These are phyloP conservation scores for Nicotiana tabacum DNA, from an alignment of 257 asterid genomes.

Conservation along the genomic window DNA sequence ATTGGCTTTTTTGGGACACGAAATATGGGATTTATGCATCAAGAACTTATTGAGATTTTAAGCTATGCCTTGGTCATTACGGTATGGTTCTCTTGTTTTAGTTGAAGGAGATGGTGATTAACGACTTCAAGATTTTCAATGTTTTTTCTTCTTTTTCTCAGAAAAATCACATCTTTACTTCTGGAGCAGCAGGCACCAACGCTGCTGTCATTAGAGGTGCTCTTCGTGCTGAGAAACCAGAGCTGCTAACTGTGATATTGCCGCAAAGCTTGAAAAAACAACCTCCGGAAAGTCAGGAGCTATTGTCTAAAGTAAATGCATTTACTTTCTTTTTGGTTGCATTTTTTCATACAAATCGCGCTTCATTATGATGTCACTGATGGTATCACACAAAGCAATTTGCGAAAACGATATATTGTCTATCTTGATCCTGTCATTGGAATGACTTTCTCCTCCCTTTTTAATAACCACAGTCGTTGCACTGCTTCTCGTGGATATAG, in stretches of 20 bases:
- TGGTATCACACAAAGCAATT: not conserved
- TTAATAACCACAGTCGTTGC: not conserved
- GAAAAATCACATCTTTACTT: constrained; percentile 95
- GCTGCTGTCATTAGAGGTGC: constrained; percentile 99
- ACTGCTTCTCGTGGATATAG: not conserved
- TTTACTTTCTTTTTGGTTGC: not conserved
- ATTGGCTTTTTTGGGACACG: constrained; percentile 97
- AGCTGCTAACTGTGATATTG: constrained; percentile 86
- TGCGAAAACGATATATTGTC: not conserved
- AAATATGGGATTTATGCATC: constrained; percentile 99
- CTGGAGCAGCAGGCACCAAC: constrained; percentile 99
- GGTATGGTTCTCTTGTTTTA: constrained; percentile 32
- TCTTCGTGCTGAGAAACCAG: constrained; percentile 95
- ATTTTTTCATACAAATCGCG: not conserved
- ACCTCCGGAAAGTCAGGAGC: constrained; percentile 94
- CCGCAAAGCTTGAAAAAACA: constrained; percentile 93
- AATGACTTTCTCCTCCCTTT: not conserved
- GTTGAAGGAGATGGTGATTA: not conserved
- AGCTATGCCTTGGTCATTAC: constrained; percentile 98
- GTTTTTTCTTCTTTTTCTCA: constrained; percentile 25
- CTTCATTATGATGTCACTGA: not conserved
- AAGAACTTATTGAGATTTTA: constrained; percentile 93
- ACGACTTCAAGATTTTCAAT: not conserved
- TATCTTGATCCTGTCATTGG: not conserved
- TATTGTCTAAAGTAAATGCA: constrained; percentile 77